phyloP scores from a whole-genome alignment of 352 stramenopile genomes.

The Hyaloperonospora brassicae region DNA sequence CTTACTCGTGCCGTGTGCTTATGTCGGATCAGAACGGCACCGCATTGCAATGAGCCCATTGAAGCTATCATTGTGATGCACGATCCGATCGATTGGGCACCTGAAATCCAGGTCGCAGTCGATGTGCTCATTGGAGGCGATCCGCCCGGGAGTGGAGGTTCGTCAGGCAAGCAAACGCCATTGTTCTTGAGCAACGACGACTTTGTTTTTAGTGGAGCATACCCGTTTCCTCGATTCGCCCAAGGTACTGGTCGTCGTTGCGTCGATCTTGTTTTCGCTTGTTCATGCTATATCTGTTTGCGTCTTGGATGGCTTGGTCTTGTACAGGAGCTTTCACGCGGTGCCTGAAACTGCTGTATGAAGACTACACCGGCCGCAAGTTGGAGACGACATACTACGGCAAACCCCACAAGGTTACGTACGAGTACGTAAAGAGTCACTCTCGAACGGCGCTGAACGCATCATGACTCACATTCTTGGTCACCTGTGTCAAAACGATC shows the following conservation, averaged over 20 bases:
- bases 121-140: constrained; percentile 84
- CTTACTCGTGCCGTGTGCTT: background rate
- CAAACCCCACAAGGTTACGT: constrained; percentile 79
- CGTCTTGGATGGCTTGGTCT: background rate
- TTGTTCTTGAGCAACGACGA: constrained; percentile 84
- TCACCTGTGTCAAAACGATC: constrained; percentile 1
- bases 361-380: constrained; percentile 49
- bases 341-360: constrained; percentile 66
- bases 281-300: background rate
- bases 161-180: constrained; percentile 53
- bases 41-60: constrained; percentile 61
- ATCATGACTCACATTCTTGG: background rate
- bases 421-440: constrained; percentile 43
- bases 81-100: constrained; percentile 84
- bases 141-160: constrained; percentile 48
- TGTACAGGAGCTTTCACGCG: constrained; percentile 57
- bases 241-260: constrained; percentile 34
- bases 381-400: constrained; percentile 75
- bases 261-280: constrained; percentile 1
- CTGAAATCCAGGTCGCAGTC: constrained; percentile 82
- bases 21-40: constrained; percentile 28
- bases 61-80: constrained; percentile 87
- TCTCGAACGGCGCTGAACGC: background rate
- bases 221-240: constrained; percentile 77
- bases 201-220: constrained; percentile 80